These are phyloP conservation scores for Penicillium malachiteum DNA, from an alignment of 495 filamentous ascomycete species.

Conservation along the genomic window DNA sequence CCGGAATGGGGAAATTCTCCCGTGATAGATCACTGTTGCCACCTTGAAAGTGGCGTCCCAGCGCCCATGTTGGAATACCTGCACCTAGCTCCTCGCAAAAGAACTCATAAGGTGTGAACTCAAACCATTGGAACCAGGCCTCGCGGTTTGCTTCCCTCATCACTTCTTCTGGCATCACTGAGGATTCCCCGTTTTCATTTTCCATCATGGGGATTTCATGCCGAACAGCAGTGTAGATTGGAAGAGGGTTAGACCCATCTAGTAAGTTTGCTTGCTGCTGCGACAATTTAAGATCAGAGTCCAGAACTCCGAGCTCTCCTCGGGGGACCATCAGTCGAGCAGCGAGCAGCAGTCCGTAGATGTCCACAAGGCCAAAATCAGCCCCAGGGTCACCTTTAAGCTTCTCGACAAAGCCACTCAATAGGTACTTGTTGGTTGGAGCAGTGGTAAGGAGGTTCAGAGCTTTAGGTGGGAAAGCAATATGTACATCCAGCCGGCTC, in stretches of 20 bases:
- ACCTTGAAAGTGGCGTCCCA: constrained; percentile 77
- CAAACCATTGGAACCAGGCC: constrained; percentile 98
- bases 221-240: constrained; percentile 91
- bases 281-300: constrained; percentile 82
- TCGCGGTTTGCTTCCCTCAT: constrained; percentile 68
- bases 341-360: constrained; percentile 84
- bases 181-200: constrained; percentile 15
- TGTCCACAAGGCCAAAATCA: constrained; percentile 85
- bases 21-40: constrained; percentile 61
- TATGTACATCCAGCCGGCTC: constrained; percentile 75
- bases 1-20: constrained; percentile 66
- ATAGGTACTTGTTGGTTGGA: constrained; percentile 88
- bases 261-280: constrained; percentile 71
- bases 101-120: constrained; percentile 92
- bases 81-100: constrained; percentile 90
- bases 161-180: constrained; percentile 44
- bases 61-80: constrained; percentile 91
- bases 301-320: constrained; percentile 72
- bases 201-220: constrained; percentile 82
- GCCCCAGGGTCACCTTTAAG: constrained; percentile 76
- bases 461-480: constrained; percentile 85
- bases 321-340: constrained; percentile 81
- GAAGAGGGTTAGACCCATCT: constrained; percentile 77
- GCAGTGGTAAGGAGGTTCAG: constrained; percentile 72
- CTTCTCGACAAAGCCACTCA: constrained; percentile 87